These are phyloP conservation scores for Haematococcus sp. DNA, from an alignment of 139 green algal species.

Conservation along the genomic window DNA sequence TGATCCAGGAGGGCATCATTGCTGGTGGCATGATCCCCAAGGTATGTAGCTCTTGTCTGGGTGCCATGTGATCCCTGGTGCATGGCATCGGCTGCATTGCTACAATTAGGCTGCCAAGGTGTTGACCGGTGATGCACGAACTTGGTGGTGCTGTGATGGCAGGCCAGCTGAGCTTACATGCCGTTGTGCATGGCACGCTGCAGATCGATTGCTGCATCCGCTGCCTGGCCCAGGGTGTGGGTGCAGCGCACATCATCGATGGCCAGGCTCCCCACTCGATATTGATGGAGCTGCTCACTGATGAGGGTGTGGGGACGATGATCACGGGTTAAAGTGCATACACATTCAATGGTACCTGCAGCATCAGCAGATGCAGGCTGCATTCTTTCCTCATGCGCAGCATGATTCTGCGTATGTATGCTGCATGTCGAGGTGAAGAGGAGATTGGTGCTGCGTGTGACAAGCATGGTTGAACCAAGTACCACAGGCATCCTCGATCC, in stretches of 20 bases:
- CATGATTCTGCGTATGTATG: background rate
- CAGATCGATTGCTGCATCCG: conserved; percentile 95
- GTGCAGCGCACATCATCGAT: conserved; percentile 97
- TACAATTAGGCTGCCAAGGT: background rate
- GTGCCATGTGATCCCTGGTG: background rate
- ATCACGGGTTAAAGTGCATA: conserved; percentile 76
- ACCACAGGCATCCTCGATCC: too few relatives aligned
- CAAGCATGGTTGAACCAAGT: too few relatives aligned
- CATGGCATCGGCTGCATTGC: background rate
- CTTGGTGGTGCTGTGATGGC: background rate
- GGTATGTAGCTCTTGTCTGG: conserved; percentile 20
- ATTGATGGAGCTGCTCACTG: conserved; percentile 96
- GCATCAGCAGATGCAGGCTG: background rate
- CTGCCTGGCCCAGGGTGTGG: conserved; percentile 89
- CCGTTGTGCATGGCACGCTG: background rate
- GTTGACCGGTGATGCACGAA: background rate
- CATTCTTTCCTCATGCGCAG: background rate
- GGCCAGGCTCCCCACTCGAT: conserved; percentile 90
- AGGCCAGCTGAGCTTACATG: too few relatives aligned
- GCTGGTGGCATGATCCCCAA: conserved; percentile 98
- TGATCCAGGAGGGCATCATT: conserved; percentile 92
- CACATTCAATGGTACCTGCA: background rate
- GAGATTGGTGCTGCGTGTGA: background rate
- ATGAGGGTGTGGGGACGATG: conserved; percentile 95
- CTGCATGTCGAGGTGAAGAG: background rate